Evolutionary conservation across 163 green algal genomes (phyloP).

Genomic region (Prototheca wickerhamii): DNA sequence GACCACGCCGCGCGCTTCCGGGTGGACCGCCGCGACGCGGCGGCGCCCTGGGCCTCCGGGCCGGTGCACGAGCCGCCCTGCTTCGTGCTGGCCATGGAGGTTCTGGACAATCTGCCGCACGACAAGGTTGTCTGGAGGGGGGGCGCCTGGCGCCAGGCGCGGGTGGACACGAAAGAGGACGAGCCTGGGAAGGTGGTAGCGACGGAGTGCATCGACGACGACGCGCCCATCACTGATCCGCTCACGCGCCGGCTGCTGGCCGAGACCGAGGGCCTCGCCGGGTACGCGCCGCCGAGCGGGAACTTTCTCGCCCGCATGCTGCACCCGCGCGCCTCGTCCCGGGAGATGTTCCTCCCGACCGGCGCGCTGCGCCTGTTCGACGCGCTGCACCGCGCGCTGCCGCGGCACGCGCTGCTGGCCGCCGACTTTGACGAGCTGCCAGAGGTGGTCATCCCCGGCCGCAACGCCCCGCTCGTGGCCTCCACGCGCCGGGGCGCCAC

Average conservation of each 20-base stretch:
- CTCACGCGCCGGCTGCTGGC: slow-evolving; percentile 36
- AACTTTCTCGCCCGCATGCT: not conserved
- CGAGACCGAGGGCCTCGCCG: not conserved
- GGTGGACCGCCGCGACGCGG: slow-evolving; percentile 44
- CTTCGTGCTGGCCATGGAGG: slow-evolving; percentile 75
- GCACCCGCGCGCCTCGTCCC: not conserved
- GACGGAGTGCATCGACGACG: not conserved
- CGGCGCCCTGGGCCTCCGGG: slow-evolving; percentile 30
- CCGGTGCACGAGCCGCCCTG: slow-evolving; percentile 8
- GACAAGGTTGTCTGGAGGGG: slow-evolving; percentile 47
- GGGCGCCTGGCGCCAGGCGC: not conserved
- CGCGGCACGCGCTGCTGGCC: slow-evolving; percentile 33
- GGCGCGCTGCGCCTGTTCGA: slow-evolving; percentile 60
- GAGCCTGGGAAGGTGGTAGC: slow-evolving; percentile 1
- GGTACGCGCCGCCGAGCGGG: too few species aligned
- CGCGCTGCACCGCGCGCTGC: slow-evolving; percentile 37
- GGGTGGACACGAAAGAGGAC: slow-evolving; percentile 1
- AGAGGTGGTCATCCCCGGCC: slow-evolving; percentile 56
- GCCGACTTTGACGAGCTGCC: slow-evolving; percentile 81
- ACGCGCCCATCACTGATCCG: slow-evolving; percentile 27
- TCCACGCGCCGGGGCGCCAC: slow-evolving; percentile 45
- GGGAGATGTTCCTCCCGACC: slow-evolving; percentile 64
- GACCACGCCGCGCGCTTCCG: slow-evolving; percentile 33
- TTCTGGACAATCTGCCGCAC: slow-evolving; percentile 92
- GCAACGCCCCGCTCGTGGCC: slow-evolving; percentile 75